Percentiles rank a stretch among this genome's conserved stretches.
These are phyloP conservation scores for Cephalotrichum gorgonifer DNA, from an alignment of 2,329 filamentous ascomycete species.

Conservation along the genomic window DNA sequence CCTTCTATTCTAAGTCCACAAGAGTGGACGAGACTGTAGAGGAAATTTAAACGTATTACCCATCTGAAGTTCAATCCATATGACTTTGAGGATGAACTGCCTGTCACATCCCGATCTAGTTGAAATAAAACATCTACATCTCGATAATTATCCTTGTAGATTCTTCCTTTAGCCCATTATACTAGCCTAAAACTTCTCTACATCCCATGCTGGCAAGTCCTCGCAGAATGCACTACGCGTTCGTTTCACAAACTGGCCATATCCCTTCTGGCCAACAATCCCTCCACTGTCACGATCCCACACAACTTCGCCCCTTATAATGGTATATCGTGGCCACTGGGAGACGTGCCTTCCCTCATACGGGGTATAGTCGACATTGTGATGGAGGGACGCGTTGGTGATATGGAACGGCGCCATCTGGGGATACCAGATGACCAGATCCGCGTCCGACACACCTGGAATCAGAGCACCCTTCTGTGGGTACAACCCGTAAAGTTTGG, in stretches of 20 bases:
- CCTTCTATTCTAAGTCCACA: too few species aligned
- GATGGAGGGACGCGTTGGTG: constrained; percentile 44
- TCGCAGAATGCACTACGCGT: constrained; percentile 16
- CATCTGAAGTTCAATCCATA: too few species aligned
- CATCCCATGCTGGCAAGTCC: too few species aligned
- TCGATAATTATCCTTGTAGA: too few species aligned
- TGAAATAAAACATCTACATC: too few species aligned
- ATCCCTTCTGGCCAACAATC: constrained; percentile 33
- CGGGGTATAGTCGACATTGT: constrained; percentile 52
- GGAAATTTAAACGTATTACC: too few species aligned
- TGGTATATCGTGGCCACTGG: constrained; percentile 52
- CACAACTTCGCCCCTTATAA: constrained; percentile 46
- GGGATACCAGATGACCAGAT: constrained; percentile 49
- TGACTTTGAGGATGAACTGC: too few species aligned
- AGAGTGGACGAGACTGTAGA: too few species aligned
- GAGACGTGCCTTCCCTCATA: constrained; percentile 44
- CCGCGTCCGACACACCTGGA: constrained; percentile 41
- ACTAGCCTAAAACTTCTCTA: too few species aligned
- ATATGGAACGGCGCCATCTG: constrained; percentile 28
- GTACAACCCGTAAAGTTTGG: constrained; percentile 47
- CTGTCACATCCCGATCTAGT: too few species aligned
- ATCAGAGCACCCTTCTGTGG: constrained; percentile 37
- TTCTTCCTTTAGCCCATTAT: too few species aligned
- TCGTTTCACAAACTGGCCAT: constrained; percentile 37
- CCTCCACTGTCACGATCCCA: constrained; percentile 46